A percentile compares a stretch with the other conserved stretches of the same genome.
These are phyloP conservation scores for Davidsoniella neocaledoniae DNA, from an alignment of 2,329 filamentous ascomycete species.

Conservation along the genomic window DNA sequence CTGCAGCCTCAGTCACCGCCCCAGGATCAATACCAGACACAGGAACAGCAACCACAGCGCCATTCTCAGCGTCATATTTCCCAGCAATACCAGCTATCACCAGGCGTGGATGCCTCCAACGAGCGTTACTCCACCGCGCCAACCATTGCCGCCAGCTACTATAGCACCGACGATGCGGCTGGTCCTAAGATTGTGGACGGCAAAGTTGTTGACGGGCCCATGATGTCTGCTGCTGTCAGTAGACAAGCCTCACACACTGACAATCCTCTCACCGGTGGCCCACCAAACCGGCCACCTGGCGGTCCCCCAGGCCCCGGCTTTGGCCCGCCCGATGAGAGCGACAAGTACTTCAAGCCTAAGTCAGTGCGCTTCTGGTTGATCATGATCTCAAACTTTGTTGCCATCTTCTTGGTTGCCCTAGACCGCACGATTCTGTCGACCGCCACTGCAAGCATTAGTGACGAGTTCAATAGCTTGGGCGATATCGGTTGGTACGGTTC, in stretches of 20 bases:
- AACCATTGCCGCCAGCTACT: not conserved
- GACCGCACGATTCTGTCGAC: slow-evolving; percentile 36
- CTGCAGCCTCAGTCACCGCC: no score
- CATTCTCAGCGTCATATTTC: no score
- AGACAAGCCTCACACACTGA: no score
- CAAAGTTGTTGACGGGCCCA: not conserved
- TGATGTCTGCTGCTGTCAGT: not conserved
- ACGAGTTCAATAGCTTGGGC: slow-evolving; percentile 34
- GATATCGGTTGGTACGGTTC: slow-evolving; percentile 47
- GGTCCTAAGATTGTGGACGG: no score
- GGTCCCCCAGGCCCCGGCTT: not conserved
- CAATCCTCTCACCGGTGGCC: not conserved
- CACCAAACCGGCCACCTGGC: not conserved
- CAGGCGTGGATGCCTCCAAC: no score
- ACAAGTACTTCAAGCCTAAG: slow-evolving; percentile 33
- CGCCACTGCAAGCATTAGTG: slow-evolving; percentile 33
- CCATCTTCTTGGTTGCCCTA: slow-evolving; percentile 41
- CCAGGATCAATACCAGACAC: no score
- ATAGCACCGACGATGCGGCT: not conserved
- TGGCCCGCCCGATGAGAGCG: slow-evolving; percentile 16
- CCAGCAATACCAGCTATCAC: no score
- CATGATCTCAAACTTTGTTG: slow-evolving; percentile 34
- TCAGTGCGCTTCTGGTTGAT: slow-evolving; percentile 39
- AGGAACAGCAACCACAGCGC: no score
- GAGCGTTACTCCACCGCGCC: slow-evolving; percentile 3